Conservation (phyloP, 2,329 filamentous ascomycete species). For the Dothidotthia symphoricarpi region DNA sequence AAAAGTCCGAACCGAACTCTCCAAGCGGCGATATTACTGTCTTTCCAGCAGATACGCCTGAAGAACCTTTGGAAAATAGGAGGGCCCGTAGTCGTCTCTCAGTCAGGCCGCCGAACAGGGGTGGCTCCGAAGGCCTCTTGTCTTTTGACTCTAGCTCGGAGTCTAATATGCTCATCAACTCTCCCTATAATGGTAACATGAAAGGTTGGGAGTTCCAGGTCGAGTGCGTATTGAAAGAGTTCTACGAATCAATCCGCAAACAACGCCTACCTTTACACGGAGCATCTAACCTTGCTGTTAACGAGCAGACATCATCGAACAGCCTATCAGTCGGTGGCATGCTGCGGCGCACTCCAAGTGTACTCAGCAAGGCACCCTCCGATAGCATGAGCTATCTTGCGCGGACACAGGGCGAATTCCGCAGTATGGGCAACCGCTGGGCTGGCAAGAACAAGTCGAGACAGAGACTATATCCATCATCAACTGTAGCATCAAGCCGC, state of each 20-base stretch:
- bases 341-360: slow-evolving; percentile 83
- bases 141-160: slow-evolving; percentile 47
- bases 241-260: slow-evolving; percentile 84
- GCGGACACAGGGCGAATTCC: slow-evolving; percentile 62
- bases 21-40: slow-evolving; percentile 28
- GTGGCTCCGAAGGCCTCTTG: slow-evolving; percentile 36
- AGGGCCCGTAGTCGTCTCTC: slow-evolving; percentile 45
- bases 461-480: slow-evolving; percentile 70
- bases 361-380: slow-evolving; percentile 88
- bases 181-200: slow-evolving; percentile 70
- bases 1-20: slow-evolving; percentile 37
- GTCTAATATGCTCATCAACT: slow-evolving; percentile 74
- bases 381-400: slow-evolving; percentile 73
- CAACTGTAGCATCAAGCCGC: slow-evolving; percentile 82
- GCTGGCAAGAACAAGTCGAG: slow-evolving; percentile 82
- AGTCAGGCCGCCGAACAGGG: slow-evolving; percentile 40
- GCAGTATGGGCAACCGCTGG: slow-evolving; percentile 68
- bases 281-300: slow-evolving; percentile 51
- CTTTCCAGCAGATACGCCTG: slow-evolving; percentile 27
- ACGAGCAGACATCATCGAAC: slow-evolving; percentile 52
- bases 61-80: slow-evolving; percentile 40
- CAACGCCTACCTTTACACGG: slow-evolving; percentile 85
- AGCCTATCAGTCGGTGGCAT: slow-evolving; percentile 69
- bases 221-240: slow-evolving; percentile 86
- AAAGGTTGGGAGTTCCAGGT: slow-evolving; percentile 86